Base-by-base conservation (phyloP, 148 eudicot genomes). In the Rhododendron henanense region DNA sequence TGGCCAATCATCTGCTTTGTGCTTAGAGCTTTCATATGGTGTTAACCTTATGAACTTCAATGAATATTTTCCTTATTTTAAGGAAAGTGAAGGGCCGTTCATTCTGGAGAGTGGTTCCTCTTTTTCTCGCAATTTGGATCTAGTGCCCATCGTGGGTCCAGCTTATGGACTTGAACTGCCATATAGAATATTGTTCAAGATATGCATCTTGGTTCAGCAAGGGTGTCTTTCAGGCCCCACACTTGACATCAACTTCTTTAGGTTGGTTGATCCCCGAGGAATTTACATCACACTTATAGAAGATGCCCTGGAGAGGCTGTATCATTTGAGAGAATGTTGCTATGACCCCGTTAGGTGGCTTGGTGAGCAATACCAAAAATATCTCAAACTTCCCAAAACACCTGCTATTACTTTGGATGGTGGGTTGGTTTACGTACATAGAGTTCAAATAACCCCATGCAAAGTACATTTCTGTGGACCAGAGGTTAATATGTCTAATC, bases 391-490 rank as follows among this genome's bases (percentile, higher is more conserved):
- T n/a, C n/a, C n/a, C n/a, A n/a, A n/a, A n/a, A n/a, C n/a, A n/a
- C 69, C 96, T 50, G 16, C 90, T 23, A 90, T 95, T 85, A 76
- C 89, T 82, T 90, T 94, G 59, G 98, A 95, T 85, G 88, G 76
- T 67, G 97, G 98, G 37, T 88, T 95, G 85, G 97, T 93, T 2
- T 93, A 93, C 83, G 92, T 94, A 9, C 94, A 92, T 45, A 85
- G 96, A 88, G 92, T 91, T 85, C 95, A 89, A 88, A 89, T 96
- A 83, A 96, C 97, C 85, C 99, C 99, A 31, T 89, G 88, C 83
- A 90, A 86, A 90, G 92, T 96, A 21, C 94, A 94, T 89, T 95
- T 95, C 83, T 92, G 89, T 79, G 98, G 99, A 48, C 99, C 99
- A 15, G 98, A 96, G 90, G 90, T 95, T 44, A 96, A 92, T 88